Conservation (phyloP, 2,329 filamentous ascomycete genomes). For the Diplocarpon mali region DNA sequence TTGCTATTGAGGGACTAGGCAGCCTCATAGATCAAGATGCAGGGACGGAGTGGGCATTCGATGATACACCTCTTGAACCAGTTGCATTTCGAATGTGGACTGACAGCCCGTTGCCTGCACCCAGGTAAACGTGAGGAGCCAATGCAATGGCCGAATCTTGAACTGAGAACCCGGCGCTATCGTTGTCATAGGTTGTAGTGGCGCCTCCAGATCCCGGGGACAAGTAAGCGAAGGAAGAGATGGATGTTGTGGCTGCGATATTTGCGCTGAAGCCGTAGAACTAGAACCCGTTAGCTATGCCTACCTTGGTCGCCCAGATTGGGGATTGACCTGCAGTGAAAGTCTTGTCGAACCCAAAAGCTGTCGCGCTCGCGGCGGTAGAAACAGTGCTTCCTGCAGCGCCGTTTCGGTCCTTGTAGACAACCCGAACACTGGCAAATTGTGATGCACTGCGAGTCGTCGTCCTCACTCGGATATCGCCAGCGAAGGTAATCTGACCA, state of each 20-base stretch:
- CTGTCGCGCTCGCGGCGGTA: constrained; percentile 36
- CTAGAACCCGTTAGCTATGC: constrained; percentile 6
- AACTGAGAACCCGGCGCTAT: constrained; percentile 43
- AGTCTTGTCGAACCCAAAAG: constrained; percentile 47
- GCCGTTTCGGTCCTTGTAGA: constrained; percentile 45
- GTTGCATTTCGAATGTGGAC: constrained; percentile 16
- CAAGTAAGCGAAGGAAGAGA: constrained; percentile 48
- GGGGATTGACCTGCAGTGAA: constrained; percentile 41
- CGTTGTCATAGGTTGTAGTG: constrained; percentile 41
- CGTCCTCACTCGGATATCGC: constrained; percentile 46
- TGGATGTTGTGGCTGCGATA: constrained; percentile 45
- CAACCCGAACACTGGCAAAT: constrained; percentile 38
- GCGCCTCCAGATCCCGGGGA: constrained; percentile 39
- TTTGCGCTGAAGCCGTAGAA: constrained; percentile 27
- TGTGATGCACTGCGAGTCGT: constrained; percentile 33
- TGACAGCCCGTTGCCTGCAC: constrained; percentile 23
- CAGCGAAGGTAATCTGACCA: constrained; percentile 37
- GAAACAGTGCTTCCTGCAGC: constrained; percentile 35
- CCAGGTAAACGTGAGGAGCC: constrained; percentile 44
- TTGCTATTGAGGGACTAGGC: too few species aligned
- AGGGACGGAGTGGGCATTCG: not conserved
- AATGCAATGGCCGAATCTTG: constrained; percentile 45
- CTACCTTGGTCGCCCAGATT: not conserved
- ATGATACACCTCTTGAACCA: not conserved
- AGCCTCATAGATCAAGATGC: too few species aligned